Evolutionary conservation across 352 stramenopile genomes (phyloP), one percentile per base, ranked within the genome.

Genomic region (Phytophthora citricola): DNA sequence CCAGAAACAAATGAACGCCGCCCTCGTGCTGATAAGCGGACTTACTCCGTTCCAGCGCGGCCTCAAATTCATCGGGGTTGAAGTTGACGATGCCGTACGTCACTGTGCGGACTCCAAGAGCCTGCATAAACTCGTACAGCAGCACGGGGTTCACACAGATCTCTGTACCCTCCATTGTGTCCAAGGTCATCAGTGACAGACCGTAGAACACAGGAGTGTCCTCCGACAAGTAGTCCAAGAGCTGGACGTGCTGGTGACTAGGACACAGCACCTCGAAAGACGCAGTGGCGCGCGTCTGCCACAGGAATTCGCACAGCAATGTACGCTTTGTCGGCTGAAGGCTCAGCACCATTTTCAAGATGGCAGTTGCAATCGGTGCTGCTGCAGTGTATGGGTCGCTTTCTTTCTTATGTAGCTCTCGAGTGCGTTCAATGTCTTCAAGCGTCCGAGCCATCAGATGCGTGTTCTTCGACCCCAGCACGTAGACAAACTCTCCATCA

Each of bases 141-240:
- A 94, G 62, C 65, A 94, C 69, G 0, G 87, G 87, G 62, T 91
- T 94, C 47, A 93, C 75, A 53, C 84, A 92, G 45, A 94, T 84
- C 56, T 94, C 83, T 2, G 77, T 69, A 14, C 77, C 83, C 12
- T 57, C 55, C 3, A 66, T 43, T 34, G 66, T 40, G 17, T 78
- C 46, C 3, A 77, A 64, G 24, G 73, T 69, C 63, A 88, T 85
- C 29, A 94, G 47, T 15, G 85, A 91, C 4, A 91, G 66, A 0
- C 84, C 84, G 60, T 92, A 94, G 50, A 94, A 91, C n/a, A 94
- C 81, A 4, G 85, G 87, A 2, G 83, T 93, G 54, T 94, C 81
- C 46, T 89, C 73, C 0, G 54, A 34, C 27, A 94, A 53, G 59
- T 87, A 85, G 71, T 92, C 74, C 6, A 92, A 51, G 14, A 91